Percentiles rank a stretch among this genome's conserved stretches.
Evolutionary conservation across 768 basidiomycete genomes (phyloP).

Genomic region (Rhizopogon roseolus): DNA sequence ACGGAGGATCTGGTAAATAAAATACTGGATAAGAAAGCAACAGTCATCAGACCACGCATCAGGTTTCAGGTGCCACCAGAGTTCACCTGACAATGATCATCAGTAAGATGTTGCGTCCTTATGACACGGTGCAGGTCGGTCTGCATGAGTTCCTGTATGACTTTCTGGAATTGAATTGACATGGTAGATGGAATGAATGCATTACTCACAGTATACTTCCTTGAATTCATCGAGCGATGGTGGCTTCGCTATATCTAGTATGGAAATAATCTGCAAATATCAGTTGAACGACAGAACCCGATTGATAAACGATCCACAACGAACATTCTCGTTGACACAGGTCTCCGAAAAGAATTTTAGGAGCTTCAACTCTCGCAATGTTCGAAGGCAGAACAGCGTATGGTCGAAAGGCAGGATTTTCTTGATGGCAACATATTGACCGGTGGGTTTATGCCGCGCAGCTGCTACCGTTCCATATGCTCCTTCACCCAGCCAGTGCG

Average conservation of each 20-base stretch:
- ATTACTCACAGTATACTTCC: slow-evolving; percentile 81
- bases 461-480: slow-evolving; percentile 90
- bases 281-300: slow-evolving; percentile 2
- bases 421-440: slow-evolving; percentile 90
- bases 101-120: slow-evolving; percentile 82
- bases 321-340: slow-evolving; percentile 77
- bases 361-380: slow-evolving; percentile 87
- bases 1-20: slow-evolving; percentile 79
- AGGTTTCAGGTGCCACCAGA: neutral
- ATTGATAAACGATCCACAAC: slow-evolving; percentile 9
- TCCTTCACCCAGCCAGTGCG: slow-evolving; percentile 77
- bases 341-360: slow-evolving; percentile 79
- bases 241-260: slow-evolving; percentile 88
- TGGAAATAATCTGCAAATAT: slow-evolving; percentile 72
- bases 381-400: slow-evolving; percentile 85
- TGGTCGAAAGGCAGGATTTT: slow-evolving; percentile 95
- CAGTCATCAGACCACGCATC: neutral
- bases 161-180: slow-evolving; percentile 27
- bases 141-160: slow-evolving; percentile 87
- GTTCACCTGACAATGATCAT: slow-evolving; percentile 80
- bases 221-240: slow-evolving; percentile 69
- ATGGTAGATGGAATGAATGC: neutral
- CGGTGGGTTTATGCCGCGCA: slow-evolving; percentile 77
- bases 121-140: slow-evolving; percentile 91
- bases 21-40: slow-evolving; percentile 45